Percentiles rank a stretch among this genome's conserved stretches.
These are phyloP conservation scores for Vitis vinifera DNA, from an alignment of 164 flowering plant genomes.

Conservation along the genomic window ASM3070453v1 NC_081818.1:14853001-14853500, in stretches of 20 bases:
- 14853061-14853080: constrained; percentile 82
- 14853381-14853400: constrained; percentile 17
- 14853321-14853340: constrained; percentile 10
- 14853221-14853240: constrained; percentile 11
- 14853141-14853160: constrained; percentile 10
- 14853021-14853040: constrained; percentile 91
- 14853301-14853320: constrained; percentile 8
- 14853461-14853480: constrained; percentile 11
- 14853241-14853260: constrained; percentile 4
- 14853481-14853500: constrained; percentile 6
- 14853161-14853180: constrained; percentile 1
- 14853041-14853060: constrained; percentile 57
- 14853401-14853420: constrained; percentile 14
- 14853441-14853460: constrained; percentile 6
- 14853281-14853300: not conserved
- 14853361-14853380: constrained; percentile 38
- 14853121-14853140: constrained; percentile 6
- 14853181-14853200: not conserved
- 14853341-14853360: constrained; percentile 59
- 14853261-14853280: constrained; percentile 12
- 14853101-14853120: not conserved
- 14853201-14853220: constrained; percentile 7
- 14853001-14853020: constrained; percentile 67
- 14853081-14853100: constrained; percentile 35
- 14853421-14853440: constrained; percentile 9